These are phyloP conservation scores for Mimosa pudica DNA, from an alignment of 306 rosid genomes.

Conservation along the genomic window DNA sequence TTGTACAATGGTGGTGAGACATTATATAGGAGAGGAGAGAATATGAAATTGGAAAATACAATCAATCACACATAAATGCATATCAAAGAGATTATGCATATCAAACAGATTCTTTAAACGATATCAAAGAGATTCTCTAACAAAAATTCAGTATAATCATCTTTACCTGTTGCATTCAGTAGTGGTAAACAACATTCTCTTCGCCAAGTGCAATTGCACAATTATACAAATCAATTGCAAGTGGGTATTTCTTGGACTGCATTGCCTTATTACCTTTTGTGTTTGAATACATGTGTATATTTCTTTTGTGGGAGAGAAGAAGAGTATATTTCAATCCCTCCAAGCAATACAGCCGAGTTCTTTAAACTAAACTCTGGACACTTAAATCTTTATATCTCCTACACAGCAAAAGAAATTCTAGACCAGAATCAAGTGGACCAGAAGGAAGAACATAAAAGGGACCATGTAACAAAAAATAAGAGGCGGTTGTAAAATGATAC, in stretches of 20 bases:
- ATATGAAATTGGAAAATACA: too few species aligned
- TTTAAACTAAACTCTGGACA: slow-evolving; percentile 49
- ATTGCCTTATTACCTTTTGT: slow-evolving; percentile 72
- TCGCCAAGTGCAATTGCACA: slow-evolving; percentile 75
- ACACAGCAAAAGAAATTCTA: slow-evolving; percentile 37
- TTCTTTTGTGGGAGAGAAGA: background rate
- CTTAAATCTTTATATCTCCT: slow-evolving; percentile 89
- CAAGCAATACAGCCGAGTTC: slow-evolving; percentile 73
- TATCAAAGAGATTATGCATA: too few species aligned
- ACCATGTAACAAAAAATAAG: slow-evolving; percentile 18
- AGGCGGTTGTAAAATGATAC: background rate
- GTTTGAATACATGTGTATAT: background rate
- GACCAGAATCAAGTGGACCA: slow-evolving; percentile 32
- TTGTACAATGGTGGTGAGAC: too few species aligned
- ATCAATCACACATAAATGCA: too few species aligned
- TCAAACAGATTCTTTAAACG: too few species aligned
- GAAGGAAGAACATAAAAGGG: slow-evolving; percentile 13
- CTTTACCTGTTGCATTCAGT: slow-evolving; percentile 68
- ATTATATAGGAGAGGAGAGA: too few species aligned
- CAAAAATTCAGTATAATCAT: slow-evolving; percentile 29
- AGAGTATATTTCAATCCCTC: background rate
- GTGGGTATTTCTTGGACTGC: slow-evolving; percentile 62
- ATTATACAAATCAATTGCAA: slow-evolving; percentile 79
- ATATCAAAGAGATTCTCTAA: too few species aligned
- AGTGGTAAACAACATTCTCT: slow-evolving; percentile 80